Percentiles rank a stretch among this genome's conserved stretches.
Conservation (phyloP, 495 filamentous ascomycete genomes). For the Jackrogersella minutella region DNA sequence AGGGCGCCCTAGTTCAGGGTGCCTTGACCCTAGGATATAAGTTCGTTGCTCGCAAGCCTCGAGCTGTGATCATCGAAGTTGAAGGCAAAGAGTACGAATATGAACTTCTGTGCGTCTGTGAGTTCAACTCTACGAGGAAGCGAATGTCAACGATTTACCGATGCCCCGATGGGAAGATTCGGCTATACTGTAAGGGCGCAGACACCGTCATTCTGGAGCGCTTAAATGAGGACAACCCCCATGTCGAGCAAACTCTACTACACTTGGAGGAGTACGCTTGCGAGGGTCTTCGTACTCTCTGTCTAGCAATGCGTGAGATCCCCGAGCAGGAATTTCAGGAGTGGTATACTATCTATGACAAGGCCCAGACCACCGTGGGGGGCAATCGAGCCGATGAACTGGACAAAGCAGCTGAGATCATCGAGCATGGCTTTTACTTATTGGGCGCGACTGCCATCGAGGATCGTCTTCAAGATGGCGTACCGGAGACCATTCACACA, state of each 20-base stretch:
- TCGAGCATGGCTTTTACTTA: slow-evolving; percentile 89
- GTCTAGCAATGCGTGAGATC: slow-evolving; percentile 93
- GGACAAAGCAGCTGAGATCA: slow-evolving; percentile 95
- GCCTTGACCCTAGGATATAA: slow-evolving; percentile 84
- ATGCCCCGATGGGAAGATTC: slow-evolving; percentile 93
- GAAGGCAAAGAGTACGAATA: slow-evolving; percentile 78
- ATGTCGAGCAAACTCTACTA: slow-evolving; percentile 84
- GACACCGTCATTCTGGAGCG: slow-evolving; percentile 96
- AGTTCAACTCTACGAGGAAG: slow-evolving; percentile 98
- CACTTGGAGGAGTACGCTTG: slow-evolving; percentile 98
- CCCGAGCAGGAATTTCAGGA: slow-evolving; percentile 89
- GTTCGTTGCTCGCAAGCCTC: slow-evolving; percentile 89
- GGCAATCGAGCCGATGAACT: slow-evolving; percentile 93
- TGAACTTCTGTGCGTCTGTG: slow-evolving; percentile 92
- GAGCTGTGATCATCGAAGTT: slow-evolving; percentile 80
- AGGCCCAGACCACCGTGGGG: slow-evolving; percentile 87
- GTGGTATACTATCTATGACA: slow-evolving; percentile 89
- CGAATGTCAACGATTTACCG: slow-evolving; percentile 97
- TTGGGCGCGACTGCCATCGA: slow-evolving; percentile 98
- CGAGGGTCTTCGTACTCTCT: slow-evolving; percentile 93
- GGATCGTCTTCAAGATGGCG: slow-evolving; percentile 95
- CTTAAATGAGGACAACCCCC: slow-evolving; percentile 78
- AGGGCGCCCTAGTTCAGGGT: slow-evolving; percentile 94
- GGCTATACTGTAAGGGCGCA: slow-evolving; percentile 94
- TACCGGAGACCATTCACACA: slow-evolving; percentile 98